phyloP scores from a whole-genome alignment of 106 monocot species.

The Dioscorea dumetorum region DNA sequence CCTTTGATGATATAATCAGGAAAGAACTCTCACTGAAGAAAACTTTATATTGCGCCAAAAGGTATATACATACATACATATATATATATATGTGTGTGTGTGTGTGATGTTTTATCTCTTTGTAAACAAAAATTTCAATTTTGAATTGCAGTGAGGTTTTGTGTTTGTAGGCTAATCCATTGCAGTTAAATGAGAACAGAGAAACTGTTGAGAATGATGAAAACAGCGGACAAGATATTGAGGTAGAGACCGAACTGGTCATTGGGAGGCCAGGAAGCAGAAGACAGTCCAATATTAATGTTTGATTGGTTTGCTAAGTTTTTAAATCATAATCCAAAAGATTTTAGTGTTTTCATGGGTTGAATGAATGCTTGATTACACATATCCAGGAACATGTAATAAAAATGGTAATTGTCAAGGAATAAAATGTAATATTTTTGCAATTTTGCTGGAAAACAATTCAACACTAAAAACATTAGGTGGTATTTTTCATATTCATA shows the following conservation, averaged over 20 bases:
- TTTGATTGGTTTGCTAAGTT: no score
- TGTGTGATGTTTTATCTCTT: not conserved
- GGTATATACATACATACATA: not conserved
- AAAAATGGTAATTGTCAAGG: no score
- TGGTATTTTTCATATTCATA: no score
- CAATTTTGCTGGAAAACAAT: no score
- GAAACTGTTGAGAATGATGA: not conserved
- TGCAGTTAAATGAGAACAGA: not conserved
- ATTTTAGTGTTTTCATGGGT: no score
- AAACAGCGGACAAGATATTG: not conserved
- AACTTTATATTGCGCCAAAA: not conserved
- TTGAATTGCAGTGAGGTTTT: not conserved
- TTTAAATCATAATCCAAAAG: no score
- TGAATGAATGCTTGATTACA: no score
- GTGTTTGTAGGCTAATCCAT: not conserved
- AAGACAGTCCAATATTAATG: not conserved
- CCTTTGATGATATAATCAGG: not conserved
- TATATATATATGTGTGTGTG: no score
- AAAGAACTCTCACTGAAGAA: not conserved
- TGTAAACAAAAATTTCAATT: not conserved
- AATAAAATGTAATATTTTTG: no score
- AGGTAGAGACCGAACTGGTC: constrained; percentile 15
- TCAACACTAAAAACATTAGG: no score
- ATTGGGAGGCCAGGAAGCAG: constrained; percentile 31
- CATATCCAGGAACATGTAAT: no score